Conservation (phyloP, 306 rosid genomes). For the Inga oerstediana region DNA sequence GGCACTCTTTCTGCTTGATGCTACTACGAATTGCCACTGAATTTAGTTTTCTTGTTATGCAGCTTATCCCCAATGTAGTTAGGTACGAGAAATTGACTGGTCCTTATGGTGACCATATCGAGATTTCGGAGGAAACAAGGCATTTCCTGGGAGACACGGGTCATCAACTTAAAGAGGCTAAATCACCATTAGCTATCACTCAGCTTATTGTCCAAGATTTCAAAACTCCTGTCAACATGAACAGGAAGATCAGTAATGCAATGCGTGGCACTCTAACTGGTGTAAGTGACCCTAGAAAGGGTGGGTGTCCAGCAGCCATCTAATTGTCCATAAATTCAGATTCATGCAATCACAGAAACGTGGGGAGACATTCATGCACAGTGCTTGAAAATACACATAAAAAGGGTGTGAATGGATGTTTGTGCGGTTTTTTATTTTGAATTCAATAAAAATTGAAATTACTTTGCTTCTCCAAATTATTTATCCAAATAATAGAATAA, state of each 20-base stretch:
- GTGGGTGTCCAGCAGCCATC: slow-evolving; percentile 77
- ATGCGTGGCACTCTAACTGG: slow-evolving; percentile 67
- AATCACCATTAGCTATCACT: slow-evolving; percentile 55
- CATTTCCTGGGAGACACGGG: slow-evolving; percentile 66
- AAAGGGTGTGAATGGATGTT: not conserved
- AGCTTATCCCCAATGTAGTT: slow-evolving; percentile 79
- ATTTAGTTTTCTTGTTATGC: slow-evolving; percentile 35
- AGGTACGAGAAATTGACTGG: slow-evolving; percentile 68
- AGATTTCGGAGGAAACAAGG: slow-evolving; percentile 53
- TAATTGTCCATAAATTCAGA: slow-evolving; percentile 31
- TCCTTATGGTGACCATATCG: slow-evolving; percentile 66
- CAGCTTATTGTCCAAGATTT: slow-evolving; percentile 73
- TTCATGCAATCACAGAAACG: slow-evolving; percentile 5
- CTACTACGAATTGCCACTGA: slow-evolving; percentile 23
- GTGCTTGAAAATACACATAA: not conserved
- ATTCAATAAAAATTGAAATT: not conserved
- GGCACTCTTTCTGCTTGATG: not conserved
- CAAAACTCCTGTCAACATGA: slow-evolving; percentile 33
- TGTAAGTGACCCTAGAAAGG: slow-evolving; percentile 88
- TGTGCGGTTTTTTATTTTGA: not conserved
- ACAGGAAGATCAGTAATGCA: slow-evolving; percentile 39
- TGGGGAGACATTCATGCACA: not conserved
- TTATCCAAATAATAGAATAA: not conserved
- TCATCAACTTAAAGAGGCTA: slow-evolving; percentile 46
- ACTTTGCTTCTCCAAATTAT: not conserved